A percentile compares a stretch with the other conserved stretches of the same genome.
These are phyloP conservation scores for Bolboschoenoplectus hybrid DNA, from an alignment of 202 grass and related monocot genomes.

Conservation along the genomic window DNA sequence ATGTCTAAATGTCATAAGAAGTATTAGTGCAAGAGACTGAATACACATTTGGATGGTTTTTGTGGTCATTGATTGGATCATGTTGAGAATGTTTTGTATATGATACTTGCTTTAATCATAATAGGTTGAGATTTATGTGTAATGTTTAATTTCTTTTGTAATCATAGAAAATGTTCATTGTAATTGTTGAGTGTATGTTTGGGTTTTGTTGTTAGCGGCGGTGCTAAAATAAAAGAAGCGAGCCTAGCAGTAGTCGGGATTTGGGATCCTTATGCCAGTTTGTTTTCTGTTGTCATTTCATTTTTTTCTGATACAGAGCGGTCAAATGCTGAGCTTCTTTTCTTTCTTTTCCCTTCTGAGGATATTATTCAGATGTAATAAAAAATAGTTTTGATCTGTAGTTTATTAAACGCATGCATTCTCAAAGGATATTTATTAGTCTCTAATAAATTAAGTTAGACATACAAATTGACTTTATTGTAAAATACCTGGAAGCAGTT, in stretches of 20 bases:
- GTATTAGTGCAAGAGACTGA: background rate
- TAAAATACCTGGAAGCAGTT: background rate
- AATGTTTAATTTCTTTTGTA: background rate
- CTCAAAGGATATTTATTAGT: background rate
- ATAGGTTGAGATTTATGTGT: slow-evolving; percentile 4
- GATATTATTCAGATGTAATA: slow-evolving; percentile 18
- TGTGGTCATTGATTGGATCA: background rate
- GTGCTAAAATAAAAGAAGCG: background rate
- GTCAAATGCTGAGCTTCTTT: background rate
- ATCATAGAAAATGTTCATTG: background rate
- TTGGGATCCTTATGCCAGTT: background rate
- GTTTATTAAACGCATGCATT: background rate
- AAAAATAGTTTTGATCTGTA: background rate
- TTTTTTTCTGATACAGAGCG: background rate
- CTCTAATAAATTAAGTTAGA: background rate
- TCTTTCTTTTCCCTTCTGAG: background rate
- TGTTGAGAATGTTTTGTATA: slow-evolving; percentile 28
- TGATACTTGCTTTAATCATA: slow-evolving; percentile 25
- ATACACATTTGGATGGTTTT: slow-evolving; percentile 23
- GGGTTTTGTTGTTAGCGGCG: background rate
- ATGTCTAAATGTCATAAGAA: slow-evolving; percentile 25
- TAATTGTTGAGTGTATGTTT: background rate
- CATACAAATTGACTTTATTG: background rate
- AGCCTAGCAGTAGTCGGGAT: background rate
- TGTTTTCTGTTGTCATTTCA: background rate